phyloP scores from a whole-genome alignment of 1,284 basidiomycete species.

The Heterobasidion occidentale region DNA sequence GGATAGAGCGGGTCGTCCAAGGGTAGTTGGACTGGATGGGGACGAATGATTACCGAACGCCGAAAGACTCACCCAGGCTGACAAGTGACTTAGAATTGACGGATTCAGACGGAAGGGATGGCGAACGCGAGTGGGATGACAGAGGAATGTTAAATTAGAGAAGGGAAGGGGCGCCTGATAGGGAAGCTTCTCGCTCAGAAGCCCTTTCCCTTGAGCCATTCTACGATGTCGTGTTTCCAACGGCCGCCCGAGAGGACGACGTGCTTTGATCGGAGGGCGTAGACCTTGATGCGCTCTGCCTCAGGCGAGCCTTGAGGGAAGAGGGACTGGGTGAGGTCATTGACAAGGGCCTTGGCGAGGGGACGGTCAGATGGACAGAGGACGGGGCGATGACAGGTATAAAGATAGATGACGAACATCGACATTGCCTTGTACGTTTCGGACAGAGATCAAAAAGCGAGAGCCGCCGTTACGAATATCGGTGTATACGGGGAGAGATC shows the following conservation, averaged over 20 bases:
- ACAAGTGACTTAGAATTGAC: background rate
- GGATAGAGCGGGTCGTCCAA: background rate
- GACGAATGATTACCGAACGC: background rate
- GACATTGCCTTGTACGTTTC: slow-evolving; percentile 38
- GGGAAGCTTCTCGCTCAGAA: background rate
- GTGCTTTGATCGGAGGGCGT: slow-evolving; percentile 38
- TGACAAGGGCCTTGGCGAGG: slow-evolving; percentile 37
- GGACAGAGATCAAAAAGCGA: slow-evolving; percentile 39
- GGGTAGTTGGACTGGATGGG: background rate
- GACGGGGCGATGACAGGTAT: slow-evolving; percentile 6
- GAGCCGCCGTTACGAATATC: slow-evolving; percentile 60
- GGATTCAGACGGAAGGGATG: background rate
- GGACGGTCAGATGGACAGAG: slow-evolving; percentile 1
- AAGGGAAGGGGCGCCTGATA: background rate
- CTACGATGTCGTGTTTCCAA: slow-evolving; percentile 48
- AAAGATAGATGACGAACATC: slow-evolving; percentile 23
- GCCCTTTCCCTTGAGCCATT: slow-evolving; percentile 35
- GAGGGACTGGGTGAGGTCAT: slow-evolving; percentile 39
- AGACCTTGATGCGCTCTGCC: slow-evolving; percentile 37
- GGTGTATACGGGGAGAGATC: slow-evolving; percentile 64
- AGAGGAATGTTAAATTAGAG: background rate
- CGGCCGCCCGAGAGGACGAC: slow-evolving; percentile 48
- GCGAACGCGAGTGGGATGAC: background rate
- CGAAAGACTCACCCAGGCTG: background rate
- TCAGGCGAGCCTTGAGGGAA: slow-evolving; percentile 38